Evolutionary conservation across 2,329 filamentous ascomycete genomes (phyloP).

Genomic region (Monosporascus sp.): DNA sequence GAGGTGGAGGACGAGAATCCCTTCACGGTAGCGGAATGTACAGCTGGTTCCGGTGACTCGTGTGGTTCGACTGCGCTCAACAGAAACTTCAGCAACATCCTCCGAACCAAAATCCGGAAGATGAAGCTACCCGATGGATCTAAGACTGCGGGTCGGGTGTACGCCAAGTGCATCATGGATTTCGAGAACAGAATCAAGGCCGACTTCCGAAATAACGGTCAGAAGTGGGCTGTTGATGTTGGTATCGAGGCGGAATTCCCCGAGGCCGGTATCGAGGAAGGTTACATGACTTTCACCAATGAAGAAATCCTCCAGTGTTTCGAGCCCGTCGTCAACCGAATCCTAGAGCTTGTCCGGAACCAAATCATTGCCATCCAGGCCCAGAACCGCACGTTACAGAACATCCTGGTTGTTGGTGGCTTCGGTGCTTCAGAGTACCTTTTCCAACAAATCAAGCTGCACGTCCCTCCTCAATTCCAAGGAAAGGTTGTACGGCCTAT

Average conservation of each 20-base stretch:
- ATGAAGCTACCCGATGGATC: slow-evolving; percentile 98
- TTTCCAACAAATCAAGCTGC: slow-evolving; percentile 98
- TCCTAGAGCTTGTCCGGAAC: slow-evolving; percentile 91
- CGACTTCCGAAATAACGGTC: slow-evolving; percentile 97
- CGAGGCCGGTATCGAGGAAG: slow-evolving; percentile 95
- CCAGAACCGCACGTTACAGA: slow-evolving; percentile 89
- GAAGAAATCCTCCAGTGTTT: slow-evolving; percentile 99
- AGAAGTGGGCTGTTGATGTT: slow-evolving; percentile 98
- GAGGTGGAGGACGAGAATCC: slow-evolving; percentile 97
- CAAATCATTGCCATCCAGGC: slow-evolving; percentile 99
- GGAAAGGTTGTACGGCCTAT: slow-evolving; percentile 96
- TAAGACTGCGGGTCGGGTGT: slow-evolving; percentile 95
- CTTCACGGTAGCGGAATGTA: slow-evolving; percentile 95
- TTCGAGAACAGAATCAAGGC: slow-evolving; percentile 99
- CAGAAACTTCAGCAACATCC: slow-evolving; percentile 96
- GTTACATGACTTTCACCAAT: slow-evolving; percentile 99
- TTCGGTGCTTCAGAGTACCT: slow-evolving; percentile 98
- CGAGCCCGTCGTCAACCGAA: slow-evolving; percentile 95
- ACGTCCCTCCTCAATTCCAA: slow-evolving; percentile 97
- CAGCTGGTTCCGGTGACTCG: slow-evolving; percentile 92
- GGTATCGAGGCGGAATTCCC: slow-evolving; percentile 98
- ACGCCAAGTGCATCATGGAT: slow-evolving; percentile 99
- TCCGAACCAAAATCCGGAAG: slow-evolving; percentile 95
- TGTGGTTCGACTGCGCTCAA: slow-evolving; percentile 98
- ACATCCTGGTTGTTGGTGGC: slow-evolving; percentile 93